Conservation (phyloP, 768 basidiomycete species). For the Naganishia randhawae region DNA sequence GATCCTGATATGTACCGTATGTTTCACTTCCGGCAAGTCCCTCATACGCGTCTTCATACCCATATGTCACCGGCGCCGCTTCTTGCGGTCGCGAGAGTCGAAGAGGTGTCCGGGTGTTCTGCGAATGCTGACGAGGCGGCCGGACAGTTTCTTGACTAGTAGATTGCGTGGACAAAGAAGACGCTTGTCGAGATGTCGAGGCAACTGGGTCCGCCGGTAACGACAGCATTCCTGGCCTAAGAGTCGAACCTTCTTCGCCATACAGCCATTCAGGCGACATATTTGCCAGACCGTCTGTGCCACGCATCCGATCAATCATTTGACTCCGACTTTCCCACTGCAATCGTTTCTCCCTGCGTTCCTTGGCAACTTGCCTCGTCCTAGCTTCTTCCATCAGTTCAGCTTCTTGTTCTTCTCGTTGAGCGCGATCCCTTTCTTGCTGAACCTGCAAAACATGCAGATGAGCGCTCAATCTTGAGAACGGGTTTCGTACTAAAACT, state of each 20-base stretch:
- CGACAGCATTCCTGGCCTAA: not conserved
- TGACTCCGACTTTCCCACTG: conserved; percentile 28
- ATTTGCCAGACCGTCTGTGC: conserved; percentile 8
- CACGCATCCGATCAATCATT: conserved; percentile 17
- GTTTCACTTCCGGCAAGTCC: not conserved
- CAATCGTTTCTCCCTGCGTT: conserved; percentile 32
- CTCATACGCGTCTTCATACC: conserved; percentile 13
- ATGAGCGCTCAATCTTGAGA: not conserved
- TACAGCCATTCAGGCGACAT: conserved; percentile 20
- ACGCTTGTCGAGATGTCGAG: not conserved
- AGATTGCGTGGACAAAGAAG: not conserved
- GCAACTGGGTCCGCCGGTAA: not conserved
- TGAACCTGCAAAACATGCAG: not conserved
- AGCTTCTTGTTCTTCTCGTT: conserved; percentile 18
- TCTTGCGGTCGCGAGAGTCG: not conserved
- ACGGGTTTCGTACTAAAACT: not conserved
- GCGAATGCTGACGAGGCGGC: not conserved
- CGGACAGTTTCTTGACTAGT: conserved; percentile 4
- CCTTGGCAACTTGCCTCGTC: conserved; percentile 27
- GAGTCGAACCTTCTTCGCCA: conserved; percentile 10
- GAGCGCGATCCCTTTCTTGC: conserved; percentile 26
- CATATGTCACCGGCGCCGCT: not conserved
- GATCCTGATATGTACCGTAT: conserved; percentile 16
- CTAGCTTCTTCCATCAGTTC: conserved; percentile 25
- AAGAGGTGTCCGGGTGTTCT: not conserved